These are phyloP conservation scores for Erythrophleum fordii DNA, from an alignment of 306 rosid species.

Conservation along the genomic window DNA sequence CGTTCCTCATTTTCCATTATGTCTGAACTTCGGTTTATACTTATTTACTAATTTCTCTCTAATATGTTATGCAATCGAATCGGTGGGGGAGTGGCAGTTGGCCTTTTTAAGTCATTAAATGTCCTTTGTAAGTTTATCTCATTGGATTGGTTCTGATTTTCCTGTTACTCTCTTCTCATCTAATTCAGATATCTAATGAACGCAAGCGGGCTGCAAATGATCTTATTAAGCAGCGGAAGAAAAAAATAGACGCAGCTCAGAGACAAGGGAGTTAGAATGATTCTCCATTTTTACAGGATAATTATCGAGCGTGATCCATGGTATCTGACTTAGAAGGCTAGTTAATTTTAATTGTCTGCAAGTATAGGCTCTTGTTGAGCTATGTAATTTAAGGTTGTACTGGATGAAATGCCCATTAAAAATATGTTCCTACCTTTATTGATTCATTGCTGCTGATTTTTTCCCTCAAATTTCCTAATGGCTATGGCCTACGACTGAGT, in stretches of 20 bases:
- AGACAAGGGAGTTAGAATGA: conserved; percentile 39
- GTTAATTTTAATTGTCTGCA: conserved; percentile 16
- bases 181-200: conserved; percentile 61
- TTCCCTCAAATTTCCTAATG: not conserved
- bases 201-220: conserved; percentile 58
- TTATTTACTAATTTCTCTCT: not conserved
- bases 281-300: too few species aligned
- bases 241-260: conserved; percentile 57
- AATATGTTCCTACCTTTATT: not conserved
- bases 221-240: conserved; percentile 64
- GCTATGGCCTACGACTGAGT: not conserved
- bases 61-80: not conserved
- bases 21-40: not conserved
- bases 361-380: not conserved
- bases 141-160: conserved; percentile 13
- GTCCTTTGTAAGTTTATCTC: not conserved
- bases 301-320: not conserved
- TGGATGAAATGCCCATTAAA: not conserved
- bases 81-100: too few species aligned
- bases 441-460: not conserved
- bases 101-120: too few species aligned
- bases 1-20: not conserved
- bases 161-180: not conserved
- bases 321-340: conserved; percentile 10
- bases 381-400: conserved; percentile 16